A percentile compares a stretch with the other conserved stretches of the same genome.
Evolutionary conservation across 108 stramenopile genomes (phyloP).

Genomic region (Pseudonitzschia delicatissima): DNA sequence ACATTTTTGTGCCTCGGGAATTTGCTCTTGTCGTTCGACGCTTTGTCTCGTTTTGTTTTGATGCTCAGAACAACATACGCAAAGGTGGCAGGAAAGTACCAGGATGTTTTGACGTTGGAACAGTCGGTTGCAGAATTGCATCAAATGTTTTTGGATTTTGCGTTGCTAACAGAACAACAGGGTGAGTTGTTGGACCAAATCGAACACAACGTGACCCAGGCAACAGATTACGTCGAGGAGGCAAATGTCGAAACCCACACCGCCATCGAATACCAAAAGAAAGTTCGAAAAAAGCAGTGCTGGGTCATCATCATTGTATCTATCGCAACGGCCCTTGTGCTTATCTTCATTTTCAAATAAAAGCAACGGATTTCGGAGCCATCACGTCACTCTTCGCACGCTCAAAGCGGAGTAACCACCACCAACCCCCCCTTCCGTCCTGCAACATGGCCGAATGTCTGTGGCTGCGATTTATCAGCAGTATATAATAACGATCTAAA

Average conservation of each 20-base stretch:
- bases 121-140: constrained; percentile 94
- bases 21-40: neutral
- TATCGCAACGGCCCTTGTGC: constrained; percentile 26
- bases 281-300: constrained; percentile 94
- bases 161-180: constrained; percentile 97
- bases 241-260: constrained; percentile 88
- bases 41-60: neutral
- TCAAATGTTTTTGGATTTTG: constrained; percentile 99
- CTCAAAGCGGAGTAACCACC: no score
- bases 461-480: no score
- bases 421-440: no score
- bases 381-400: no score
- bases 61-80: constrained; percentile 57
- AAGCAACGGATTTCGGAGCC: no score
- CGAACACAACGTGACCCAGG: constrained; percentile 92
- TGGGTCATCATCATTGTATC: constrained; percentile 27
- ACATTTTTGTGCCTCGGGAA: neutral
- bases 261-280: constrained; percentile 89
- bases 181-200: constrained; percentile 98
- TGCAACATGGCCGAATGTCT: no score
- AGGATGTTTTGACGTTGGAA: constrained; percentile 97
- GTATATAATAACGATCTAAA: no score
- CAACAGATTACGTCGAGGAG: constrained; percentile 94
- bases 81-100: constrained; percentile 96
- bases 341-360: constrained; percentile 1